phyloP scores from a whole-genome alignment of 176 grass and related monocot genomes.

The Thinopyrum elongatum region DNA sequence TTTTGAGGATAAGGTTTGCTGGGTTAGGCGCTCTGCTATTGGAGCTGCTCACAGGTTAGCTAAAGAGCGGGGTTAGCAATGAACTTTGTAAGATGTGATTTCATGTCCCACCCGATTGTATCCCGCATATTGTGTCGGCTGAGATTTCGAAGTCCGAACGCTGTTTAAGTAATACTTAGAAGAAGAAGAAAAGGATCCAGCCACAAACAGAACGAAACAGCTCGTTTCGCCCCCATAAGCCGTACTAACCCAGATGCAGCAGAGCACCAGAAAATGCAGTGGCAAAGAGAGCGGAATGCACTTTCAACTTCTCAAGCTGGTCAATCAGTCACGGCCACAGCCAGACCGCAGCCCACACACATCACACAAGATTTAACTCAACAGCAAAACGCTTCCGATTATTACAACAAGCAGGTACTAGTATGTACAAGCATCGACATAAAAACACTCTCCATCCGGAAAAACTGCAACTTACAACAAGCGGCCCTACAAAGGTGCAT shows the following conservation, averaged over 20 bases:
- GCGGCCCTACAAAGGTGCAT: neutral
- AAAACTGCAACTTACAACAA: slow-evolving; percentile 37
- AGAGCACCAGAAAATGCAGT: neutral
- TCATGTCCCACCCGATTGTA: too few relatives aligned
- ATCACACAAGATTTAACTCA: neutral
- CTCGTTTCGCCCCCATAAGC: neutral
- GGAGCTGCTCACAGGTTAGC: too few relatives aligned
- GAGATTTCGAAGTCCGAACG: too few relatives aligned
- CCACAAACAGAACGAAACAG: neutral
- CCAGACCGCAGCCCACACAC: neutral
- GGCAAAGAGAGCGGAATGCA: neutral
- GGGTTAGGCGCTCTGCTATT: too few relatives aligned
- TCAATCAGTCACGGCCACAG: neutral
- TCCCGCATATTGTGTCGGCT: too few relatives aligned
- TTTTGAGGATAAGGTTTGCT: too few relatives aligned
- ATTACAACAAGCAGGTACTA: neutral
- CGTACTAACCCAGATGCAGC: neutral
- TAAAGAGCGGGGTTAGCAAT: too few relatives aligned
- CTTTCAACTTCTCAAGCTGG: neutral
- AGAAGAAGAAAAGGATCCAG: neutral
- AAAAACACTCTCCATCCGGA: neutral
- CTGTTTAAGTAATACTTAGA: too few relatives aligned
- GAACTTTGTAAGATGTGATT: accelerated
- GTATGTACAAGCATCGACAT: neutral
- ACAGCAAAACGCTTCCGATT: neutral